Base-by-base conservation (phyloP, 1,139 yeast genomes). In the Schwanniomyces etchellsii region DNA sequence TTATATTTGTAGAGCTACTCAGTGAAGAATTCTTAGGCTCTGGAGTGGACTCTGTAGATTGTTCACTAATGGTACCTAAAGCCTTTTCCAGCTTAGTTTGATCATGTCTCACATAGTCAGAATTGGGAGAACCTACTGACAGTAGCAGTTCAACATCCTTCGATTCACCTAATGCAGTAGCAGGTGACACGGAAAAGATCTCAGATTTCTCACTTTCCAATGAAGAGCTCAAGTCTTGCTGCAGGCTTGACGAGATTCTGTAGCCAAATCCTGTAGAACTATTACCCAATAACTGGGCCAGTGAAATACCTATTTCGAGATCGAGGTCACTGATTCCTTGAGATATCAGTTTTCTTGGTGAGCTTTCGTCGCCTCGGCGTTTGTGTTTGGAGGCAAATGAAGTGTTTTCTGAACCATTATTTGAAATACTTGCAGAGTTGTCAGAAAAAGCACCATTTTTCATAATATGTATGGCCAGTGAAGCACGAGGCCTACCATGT, bases 61-160 rank as follows among this genome's bases (percentile, higher is more conserved):
- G 47, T 42, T 70, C 77, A 11, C 57, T 57, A 28, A 68, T 69
- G 5, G 72, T 67, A 35, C 61, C 73, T 39, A 69, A 54, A 29
- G 38, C 30, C 16, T 28, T 11, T 14, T 31, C 34, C 11, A 16
- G 20, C 18, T 31, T 31, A n/a, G 17, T 11, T 6, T 15, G 11
- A 9, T 18, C 21, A 7, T 7, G 9, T 18, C n/a, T 18, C n/a
- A 18, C 21, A n/a, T 7, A 18, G n/a, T 18, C 21, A n/a, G 21
- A 18, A 18, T n/a, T n/a, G 14, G 25, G 14, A 7, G 60, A 53
- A 28, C 55, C 53, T 14, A 56, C 37, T 3, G 70, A 62, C 66
- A 60, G 67, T 16, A 60, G 47, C 70, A 62, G 70, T 22, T 64
- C 69, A 25, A 50, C 52, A 32, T 64, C 70, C 40, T 60, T 60